Conservation (phyloP, 1,284 basidiomycete species). For the Stereum hirsutum region DNA sequence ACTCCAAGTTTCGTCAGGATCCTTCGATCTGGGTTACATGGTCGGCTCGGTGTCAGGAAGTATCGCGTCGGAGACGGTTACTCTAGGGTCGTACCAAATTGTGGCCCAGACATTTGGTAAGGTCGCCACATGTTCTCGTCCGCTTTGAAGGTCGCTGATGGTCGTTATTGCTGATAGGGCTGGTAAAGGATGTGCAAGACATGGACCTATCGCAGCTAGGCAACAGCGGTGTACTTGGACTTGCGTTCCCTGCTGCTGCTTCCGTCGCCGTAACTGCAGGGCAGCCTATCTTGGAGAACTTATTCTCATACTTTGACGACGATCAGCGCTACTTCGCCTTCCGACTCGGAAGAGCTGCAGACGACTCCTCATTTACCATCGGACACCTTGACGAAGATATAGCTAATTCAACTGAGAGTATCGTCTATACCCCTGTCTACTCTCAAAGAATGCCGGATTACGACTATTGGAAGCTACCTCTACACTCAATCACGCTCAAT, state of each 20-base stretch:
- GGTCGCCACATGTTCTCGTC: slow-evolving; percentile 6
- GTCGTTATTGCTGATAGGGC: slow-evolving; percentile 22
- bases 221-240: slow-evolving; percentile 50
- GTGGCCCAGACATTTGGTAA: slow-evolving; percentile 32
- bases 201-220: slow-evolving; percentile 36
- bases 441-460: slow-evolving; percentile 24
- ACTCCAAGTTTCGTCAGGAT: slow-evolving; percentile 20
- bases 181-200: slow-evolving; percentile 34
- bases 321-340: slow-evolving; percentile 39
- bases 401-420: slow-evolving; percentile 23
- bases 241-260: slow-evolving; percentile 39
- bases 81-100: slow-evolving; percentile 32
- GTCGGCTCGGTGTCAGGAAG: slow-evolving; percentile 35
- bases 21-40: slow-evolving; percentile 36
- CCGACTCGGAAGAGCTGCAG: slow-evolving; percentile 32
- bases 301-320: slow-evolving; percentile 34
- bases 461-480: slow-evolving; percentile 52
- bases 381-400: slow-evolving; percentile 36
- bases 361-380: slow-evolving; percentile 40
- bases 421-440: slow-evolving; percentile 35
- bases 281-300: slow-evolving; percentile 36
- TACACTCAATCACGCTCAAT: slow-evolving; percentile 36
- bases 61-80: slow-evolving; percentile 33
- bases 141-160: background rate
- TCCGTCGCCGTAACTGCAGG: slow-evolving; percentile 37